phyloP scores from a whole-genome alignment of 139 green algal genomes.

The Chlorella sorokiniana region DNA sequence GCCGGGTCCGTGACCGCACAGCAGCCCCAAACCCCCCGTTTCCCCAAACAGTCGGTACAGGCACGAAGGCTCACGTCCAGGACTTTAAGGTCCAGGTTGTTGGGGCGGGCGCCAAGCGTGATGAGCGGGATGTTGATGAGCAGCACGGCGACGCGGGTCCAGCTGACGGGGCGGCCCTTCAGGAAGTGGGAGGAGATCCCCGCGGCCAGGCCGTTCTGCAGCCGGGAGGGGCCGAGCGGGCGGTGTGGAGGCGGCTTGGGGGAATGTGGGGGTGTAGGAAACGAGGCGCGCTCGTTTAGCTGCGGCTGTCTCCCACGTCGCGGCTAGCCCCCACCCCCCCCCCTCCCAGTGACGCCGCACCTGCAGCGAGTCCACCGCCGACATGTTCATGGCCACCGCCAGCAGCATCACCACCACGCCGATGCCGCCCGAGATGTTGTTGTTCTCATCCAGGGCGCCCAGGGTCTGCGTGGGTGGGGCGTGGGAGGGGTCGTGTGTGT shows the following conservation, averaged over 20 bases:
- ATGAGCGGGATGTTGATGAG: conserved; percentile 80
- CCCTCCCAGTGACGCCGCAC: neutral
- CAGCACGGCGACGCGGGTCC: conserved; percentile 65
- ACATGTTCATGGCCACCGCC: conserved; percentile 76
- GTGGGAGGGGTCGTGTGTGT: too few species aligned
- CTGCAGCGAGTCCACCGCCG: conserved; percentile 71
- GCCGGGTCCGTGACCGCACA: too few species aligned
- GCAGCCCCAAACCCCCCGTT: neutral
- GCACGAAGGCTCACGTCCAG: conserved; percentile 8
- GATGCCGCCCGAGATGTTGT: conserved; percentile 52
- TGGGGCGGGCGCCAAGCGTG: conserved; percentile 38
- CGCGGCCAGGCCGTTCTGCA: conserved; percentile 57
- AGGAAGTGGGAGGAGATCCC: conserved; percentile 49
- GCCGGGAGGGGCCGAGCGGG: neutral
- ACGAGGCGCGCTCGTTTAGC: neutral
- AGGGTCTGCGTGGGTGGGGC: neutral
- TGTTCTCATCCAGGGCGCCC: neutral
- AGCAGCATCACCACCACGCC: conserved; percentile 64
- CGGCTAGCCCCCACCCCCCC: neutral
- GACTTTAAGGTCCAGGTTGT: conserved; percentile 53
- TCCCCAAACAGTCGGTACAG: neutral
- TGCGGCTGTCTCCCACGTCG: neutral
- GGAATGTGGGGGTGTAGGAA: neutral
- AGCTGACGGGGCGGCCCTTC: conserved; percentile 45
- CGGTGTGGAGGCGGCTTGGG: neutral